Conservation (phyloP, 192 early-diverging fungal species). For the Backusella morwellensis region DNA sequence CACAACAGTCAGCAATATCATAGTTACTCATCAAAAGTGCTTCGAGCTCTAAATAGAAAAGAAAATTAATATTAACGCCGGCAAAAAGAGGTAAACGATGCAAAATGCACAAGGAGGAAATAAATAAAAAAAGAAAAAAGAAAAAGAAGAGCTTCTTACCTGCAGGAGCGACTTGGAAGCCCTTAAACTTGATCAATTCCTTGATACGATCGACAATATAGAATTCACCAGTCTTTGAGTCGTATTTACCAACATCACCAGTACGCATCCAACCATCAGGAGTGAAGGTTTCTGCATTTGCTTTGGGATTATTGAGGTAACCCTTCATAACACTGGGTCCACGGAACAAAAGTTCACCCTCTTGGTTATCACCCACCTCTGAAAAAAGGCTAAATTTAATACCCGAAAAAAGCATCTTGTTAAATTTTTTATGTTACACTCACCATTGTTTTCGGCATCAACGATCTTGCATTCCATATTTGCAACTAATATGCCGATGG, state of each 20-base stretch:
- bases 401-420: neutral
- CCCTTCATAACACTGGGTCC: conserved; percentile 52
- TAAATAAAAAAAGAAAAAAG: no score
- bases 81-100: neutral
- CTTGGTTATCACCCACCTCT: conserved; percentile 43
- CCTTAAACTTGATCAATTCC: conserved; percentile 82
- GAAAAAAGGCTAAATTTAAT: neutral
- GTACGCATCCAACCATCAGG: conserved; percentile 46
- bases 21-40: conserved; percentile 44
- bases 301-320: conserved; percentile 47
- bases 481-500: conserved; percentile 42
- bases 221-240: conserved; percentile 52
- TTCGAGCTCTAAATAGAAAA: conserved; percentile 33
- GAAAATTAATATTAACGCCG: neutral
- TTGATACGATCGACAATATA: conserved; percentile 73
- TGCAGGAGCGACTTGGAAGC: conserved; percentile 74
- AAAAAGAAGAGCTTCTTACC: neutral
- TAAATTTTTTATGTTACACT: conserved; percentile 27
- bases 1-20: conserved; percentile 63
- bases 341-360: conserved; percentile 46
- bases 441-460: conserved; percentile 39
- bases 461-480: conserved; percentile 45
- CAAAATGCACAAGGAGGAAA: neutral
- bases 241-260: conserved; percentile 60
- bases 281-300: conserved; percentile 40